These are phyloP conservation scores for Fistulifera pelliculosa DNA, from an alignment of 108 stramenopile genomes.

Conservation along the genomic window DNA sequence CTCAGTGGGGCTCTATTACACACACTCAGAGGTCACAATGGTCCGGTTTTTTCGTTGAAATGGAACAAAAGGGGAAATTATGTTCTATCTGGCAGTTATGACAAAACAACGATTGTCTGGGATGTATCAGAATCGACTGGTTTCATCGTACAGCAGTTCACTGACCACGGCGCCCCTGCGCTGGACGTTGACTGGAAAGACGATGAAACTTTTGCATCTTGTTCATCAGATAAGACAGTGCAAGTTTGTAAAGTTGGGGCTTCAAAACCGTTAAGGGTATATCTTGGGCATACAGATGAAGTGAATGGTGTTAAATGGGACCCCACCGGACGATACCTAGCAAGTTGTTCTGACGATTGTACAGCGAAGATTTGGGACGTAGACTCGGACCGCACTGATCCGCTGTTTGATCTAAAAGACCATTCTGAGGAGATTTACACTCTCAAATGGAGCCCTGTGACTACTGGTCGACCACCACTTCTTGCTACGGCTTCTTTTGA, in stretches of 20 bases:
- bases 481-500: slow-evolving; percentile 95
- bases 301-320: slow-evolving; percentile 97
- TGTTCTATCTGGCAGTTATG: slow-evolving; percentile 88
- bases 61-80: slow-evolving; percentile 91
- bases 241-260: slow-evolving; percentile 77
- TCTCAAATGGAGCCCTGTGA: slow-evolving; percentile 95
- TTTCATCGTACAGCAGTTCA: slow-evolving; percentile 82
- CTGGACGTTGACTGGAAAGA: slow-evolving; percentile 96
- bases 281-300: slow-evolving; percentile 83
- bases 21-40: slow-evolving; percentile 83
- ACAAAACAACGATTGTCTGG: slow-evolving; percentile 95
- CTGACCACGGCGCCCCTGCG: slow-evolving; percentile 82
- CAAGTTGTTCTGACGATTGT: slow-evolving; percentile 93
- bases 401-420: slow-evolving; percentile 79
- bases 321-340: slow-evolving; percentile 84
- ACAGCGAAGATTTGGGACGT: slow-evolving; percentile 94
- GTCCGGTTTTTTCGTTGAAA: slow-evolving; percentile 92
- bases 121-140: slow-evolving; percentile 63
- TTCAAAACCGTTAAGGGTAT: slow-evolving; percentile 48
- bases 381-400: slow-evolving; percentile 38
- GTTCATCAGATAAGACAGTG: slow-evolving; percentile 93
- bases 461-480: slow-evolving; percentile 78
- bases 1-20: slow-evolving; percentile 67
- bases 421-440: slow-evolving; percentile 96
- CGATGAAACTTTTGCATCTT: slow-evolving; percentile 87